These are phyloP conservation scores for Fusarium lyarnte DNA, from an alignment of 2,329 filamentous ascomycete genomes.

Conservation along the genomic window DNA sequence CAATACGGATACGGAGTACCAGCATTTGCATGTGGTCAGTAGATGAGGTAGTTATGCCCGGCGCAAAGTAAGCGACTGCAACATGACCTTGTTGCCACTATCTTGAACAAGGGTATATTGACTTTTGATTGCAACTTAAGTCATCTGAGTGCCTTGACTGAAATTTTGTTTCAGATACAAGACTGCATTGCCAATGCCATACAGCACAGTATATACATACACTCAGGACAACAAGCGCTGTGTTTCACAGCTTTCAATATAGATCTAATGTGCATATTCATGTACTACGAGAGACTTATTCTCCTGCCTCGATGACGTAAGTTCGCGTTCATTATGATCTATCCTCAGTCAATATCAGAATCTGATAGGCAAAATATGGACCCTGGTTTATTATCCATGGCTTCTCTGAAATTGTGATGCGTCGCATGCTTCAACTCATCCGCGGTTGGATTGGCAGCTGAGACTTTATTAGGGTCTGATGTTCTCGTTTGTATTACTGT, in stretches of 20 bases:
- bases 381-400: neutral
- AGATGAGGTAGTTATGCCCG: neutral
- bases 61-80: slow-evolving; percentile 22
- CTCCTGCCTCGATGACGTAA: neutral
- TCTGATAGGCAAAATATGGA: neutral
- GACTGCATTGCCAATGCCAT: neutral
- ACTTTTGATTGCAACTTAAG: neutral
- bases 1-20: slow-evolving; percentile 14
- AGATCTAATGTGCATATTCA: neutral
- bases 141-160: slow-evolving; percentile 11
- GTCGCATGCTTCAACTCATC: neutral
- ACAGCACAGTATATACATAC: neutral
- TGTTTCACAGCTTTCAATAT: neutral
- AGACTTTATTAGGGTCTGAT: neutral
- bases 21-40: slow-evolving; percentile 3
- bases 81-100: slow-evolving; percentile 21
- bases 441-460: neutral
- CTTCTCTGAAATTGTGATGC: neutral
- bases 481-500: neutral
- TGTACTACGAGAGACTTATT: neutral
- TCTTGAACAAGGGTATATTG: slow-evolving; percentile 17
- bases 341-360: neutral
- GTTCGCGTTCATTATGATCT: neutral
- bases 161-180: neutral
- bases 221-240: neutral